Conservation (phyloP, 2,329 filamentous ascomycete species). For the Chrysoporthe puriensis region DNA sequence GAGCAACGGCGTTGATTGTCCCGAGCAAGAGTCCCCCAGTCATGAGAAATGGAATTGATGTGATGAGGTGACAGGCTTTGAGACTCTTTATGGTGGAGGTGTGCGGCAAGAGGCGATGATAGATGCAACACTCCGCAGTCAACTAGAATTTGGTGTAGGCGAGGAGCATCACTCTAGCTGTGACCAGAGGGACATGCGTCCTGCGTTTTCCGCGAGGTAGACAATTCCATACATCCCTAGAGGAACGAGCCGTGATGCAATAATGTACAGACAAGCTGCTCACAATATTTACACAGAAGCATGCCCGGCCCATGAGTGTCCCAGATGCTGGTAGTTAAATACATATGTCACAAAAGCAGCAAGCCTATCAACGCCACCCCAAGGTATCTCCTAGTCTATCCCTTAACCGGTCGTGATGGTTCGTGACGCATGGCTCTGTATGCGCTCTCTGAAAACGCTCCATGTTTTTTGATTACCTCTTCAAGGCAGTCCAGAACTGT, state of each 20-base stretch:
- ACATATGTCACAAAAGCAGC: not conserved
- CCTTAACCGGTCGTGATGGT: conserved; percentile 5
- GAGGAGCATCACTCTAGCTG: no score
- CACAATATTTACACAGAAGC: not conserved
- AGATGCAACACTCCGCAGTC: not conserved
- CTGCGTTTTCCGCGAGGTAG: no score
- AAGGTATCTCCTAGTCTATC: conserved; percentile 22
- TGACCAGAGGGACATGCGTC: no score
- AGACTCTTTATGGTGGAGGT: not conserved
- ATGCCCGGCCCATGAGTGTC: not conserved
- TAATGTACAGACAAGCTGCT: not conserved
- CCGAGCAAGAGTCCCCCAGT: not conserved
- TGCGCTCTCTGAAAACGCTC: not conserved
- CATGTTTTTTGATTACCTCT: not conserved
- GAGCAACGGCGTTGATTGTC: not conserved
- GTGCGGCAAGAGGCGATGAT: not conserved
- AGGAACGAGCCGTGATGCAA: not conserved
- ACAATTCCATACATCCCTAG: no score
- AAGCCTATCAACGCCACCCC: conserved; percentile 12
- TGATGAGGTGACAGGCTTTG: not conserved
- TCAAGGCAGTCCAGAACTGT: not conserved
- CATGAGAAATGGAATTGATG: conserved; percentile 4
- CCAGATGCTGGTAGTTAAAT: not conserved
- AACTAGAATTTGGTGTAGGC: no score
- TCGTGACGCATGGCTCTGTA: conserved; percentile 9